phyloP scores from a whole-genome alignment of 1,284 basidiomycete species.

The Ustilago trichophora region DNA sequence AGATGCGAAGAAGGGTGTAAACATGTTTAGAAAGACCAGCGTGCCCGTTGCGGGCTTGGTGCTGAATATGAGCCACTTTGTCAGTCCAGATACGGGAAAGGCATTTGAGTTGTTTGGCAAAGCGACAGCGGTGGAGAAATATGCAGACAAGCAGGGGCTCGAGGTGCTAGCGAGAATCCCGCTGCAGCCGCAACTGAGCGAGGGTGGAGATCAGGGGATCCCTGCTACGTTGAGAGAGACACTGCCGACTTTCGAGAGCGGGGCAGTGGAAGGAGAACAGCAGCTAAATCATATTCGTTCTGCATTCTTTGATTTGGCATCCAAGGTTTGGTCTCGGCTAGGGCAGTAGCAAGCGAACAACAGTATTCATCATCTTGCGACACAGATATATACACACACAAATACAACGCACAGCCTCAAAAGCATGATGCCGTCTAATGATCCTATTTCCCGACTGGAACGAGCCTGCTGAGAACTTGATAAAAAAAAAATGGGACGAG shows the following conservation, averaged over 20 bases:
- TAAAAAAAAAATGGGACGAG: no score
- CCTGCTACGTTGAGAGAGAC: conserved; percentile 68
- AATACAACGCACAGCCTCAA: not conserved
- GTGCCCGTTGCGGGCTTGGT: conserved; percentile 88
- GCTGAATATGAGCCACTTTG: conserved; percentile 89
- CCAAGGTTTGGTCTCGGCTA: conserved; percentile 32
- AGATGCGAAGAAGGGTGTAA: conserved; percentile 90
- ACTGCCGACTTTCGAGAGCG: conserved; percentile 47
- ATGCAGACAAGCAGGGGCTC: conserved; percentile 74
- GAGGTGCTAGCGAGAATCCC: conserved; percentile 85
- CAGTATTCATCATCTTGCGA: not conserved
- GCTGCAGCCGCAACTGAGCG: conserved; percentile 79
- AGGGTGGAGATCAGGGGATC: conserved; percentile 77
- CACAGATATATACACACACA: not conserved
- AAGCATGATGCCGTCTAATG: no score
- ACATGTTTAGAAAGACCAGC: conserved; percentile 89
- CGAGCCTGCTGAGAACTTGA: no score
- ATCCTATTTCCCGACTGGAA: no score
- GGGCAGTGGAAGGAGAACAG: conserved; percentile 31
- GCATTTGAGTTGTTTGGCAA: conserved; percentile 83
- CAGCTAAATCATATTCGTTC: conserved; percentile 15
- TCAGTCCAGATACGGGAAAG: conserved; percentile 79
- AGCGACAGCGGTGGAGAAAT: conserved; percentile 74
- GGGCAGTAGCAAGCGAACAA: not conserved
- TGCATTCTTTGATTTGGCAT: conserved; percentile 44